phyloP scores from a whole-genome alignment of 352 stramenopile species.

The Phytophthora sp. region DNA sequence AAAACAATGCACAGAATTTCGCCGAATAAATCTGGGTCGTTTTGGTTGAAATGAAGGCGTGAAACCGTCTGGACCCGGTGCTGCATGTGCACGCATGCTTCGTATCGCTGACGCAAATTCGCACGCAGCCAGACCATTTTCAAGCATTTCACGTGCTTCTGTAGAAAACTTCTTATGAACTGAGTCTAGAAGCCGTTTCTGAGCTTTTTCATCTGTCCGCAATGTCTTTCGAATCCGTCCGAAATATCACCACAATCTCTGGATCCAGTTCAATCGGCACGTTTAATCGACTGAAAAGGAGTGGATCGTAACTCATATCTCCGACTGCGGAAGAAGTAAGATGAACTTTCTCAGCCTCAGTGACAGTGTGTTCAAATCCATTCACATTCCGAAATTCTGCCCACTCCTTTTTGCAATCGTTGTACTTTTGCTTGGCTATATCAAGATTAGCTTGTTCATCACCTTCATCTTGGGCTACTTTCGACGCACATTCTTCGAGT shows the following conservation, averaged over 20 bases:
- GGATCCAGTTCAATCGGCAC: neutral
- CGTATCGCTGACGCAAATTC: neutral
- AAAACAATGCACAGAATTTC: neutral
- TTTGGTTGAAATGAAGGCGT: neutral
- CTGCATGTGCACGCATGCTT: neutral
- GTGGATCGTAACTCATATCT: neutral
- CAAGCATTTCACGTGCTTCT: neutral
- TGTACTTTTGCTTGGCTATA: neutral
- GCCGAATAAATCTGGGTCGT: neutral
- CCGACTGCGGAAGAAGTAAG: neutral
- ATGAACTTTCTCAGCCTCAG: neutral
- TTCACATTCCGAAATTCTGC: neutral
- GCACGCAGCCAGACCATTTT: neutral
- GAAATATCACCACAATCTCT: neutral
- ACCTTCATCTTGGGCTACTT: neutral
- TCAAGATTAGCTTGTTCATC: slow-evolving; percentile 1
- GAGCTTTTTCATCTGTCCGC: neutral
- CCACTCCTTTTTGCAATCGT: neutral
- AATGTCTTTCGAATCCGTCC: neutral
- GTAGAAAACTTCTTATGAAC: neutral
- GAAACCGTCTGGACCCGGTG: neutral
- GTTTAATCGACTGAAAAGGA: neutral
- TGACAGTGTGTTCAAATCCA: neutral
- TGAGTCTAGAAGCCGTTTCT: neutral
- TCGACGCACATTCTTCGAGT: neutral